These are phyloP conservation scores for Spizellomyces sp. DNA, from an alignment of 192 early-diverging fungal species.

Conservation along the genomic window DNA sequence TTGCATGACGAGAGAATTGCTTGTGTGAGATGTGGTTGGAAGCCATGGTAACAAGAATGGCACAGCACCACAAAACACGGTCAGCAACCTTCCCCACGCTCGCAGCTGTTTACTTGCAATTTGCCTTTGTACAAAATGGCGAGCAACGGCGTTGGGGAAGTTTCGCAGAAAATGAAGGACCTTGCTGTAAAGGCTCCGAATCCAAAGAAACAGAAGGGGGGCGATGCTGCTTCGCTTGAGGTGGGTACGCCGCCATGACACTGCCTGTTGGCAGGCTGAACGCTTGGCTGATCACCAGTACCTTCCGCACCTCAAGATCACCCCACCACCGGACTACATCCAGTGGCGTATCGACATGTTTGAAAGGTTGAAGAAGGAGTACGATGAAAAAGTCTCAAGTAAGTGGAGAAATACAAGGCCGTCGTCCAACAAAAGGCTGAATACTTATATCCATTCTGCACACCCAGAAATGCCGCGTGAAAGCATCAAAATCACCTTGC, in stretches of 20 bases:
- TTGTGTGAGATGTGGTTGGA: no score
- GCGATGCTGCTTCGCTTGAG: not conserved
- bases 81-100: no score
- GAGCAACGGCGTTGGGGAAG: not conserved
- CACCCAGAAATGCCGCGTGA: constrained; percentile 43
- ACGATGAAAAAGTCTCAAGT: constrained; percentile 68
- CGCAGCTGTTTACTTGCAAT: no score
- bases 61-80: no score
- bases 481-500: constrained; percentile 75
- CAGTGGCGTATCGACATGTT: constrained; percentile 80
- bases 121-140: no score
- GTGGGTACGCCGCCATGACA: not conserved
- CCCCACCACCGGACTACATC: constrained; percentile 76
- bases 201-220: constrained; percentile 21
- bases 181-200: constrained; percentile 9
- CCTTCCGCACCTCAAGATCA: constrained; percentile 45
- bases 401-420: constrained; percentile 10
- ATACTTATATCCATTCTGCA: not conserved
- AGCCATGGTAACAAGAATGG: no score
- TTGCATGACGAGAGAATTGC: no score
- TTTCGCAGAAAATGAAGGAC: constrained; percentile 19
- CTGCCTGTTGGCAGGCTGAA: not conserved
- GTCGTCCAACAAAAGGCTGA: not conserved
- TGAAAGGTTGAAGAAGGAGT: constrained; percentile 66
- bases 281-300: constrained; percentile 5